Base-by-base conservation (phyloP, 352 stramenopile species). In the Pythium aphanidermatum region DNA sequence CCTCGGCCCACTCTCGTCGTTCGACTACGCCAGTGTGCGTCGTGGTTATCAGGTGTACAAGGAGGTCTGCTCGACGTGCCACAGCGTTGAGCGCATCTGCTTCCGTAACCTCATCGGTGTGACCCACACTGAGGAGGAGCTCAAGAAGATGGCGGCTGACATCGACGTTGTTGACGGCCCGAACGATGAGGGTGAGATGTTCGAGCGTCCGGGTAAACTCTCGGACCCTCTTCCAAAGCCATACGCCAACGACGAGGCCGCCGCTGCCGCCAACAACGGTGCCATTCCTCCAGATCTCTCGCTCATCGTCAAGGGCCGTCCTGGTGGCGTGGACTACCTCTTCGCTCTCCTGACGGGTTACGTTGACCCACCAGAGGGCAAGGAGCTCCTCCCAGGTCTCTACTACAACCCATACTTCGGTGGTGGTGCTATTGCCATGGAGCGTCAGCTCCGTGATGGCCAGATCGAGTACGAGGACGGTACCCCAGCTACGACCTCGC, bases 321-420 rank as follows among this genome's bases (percentile, higher is more conserved):
- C 96, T 57, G 80, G 71, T 49, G 96, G 96, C 46, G 76, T 87
- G 26, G 94, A 99, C 73, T 99, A 99, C 70, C 71, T 99, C 21
- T 98, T 99, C 51, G 81, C 89, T 13, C 75, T 99, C 19, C 70
- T 99, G 41, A 99, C 95, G 42, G 96, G 96, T 38, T 99, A 99
- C 80, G 84, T 93, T 27, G 95, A 99, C 19, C 64, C 93, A 14
- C 96, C 92, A 44, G 85, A 92, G 62, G 88, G 89, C 54, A 96
- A 85, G 63, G 83, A 92, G 43, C 53, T 95, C 13, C 60, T 86
- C 27, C 54, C 58, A 13, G 84, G 86, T 20, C 81, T 98, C 19
- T 97, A 98, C 76, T 98, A 99, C 86, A 98, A 99, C 77, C 96
- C 96, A 25, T 99, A 99, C 82, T 99, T 99, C 55, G 84, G 92